These are phyloP conservation scores for Haemoproteus tartakovskyi DNA, from an alignment of 169 alveolate genomes.

Conservation along the genomic window DNA sequence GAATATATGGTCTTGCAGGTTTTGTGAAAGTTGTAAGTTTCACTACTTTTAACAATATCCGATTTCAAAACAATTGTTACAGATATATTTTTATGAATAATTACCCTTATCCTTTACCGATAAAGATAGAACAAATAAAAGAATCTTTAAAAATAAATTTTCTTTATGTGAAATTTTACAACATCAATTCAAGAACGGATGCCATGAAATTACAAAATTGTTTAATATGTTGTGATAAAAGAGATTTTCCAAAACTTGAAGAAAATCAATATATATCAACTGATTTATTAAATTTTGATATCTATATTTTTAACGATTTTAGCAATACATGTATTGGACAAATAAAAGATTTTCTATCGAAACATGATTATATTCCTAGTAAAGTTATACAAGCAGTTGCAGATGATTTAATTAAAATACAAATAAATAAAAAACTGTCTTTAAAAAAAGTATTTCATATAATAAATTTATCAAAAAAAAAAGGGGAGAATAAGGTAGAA, in stretches of 20 bases:
- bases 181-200: slow-evolving; percentile 40
- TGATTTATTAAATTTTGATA: slow-evolving; percentile 41
- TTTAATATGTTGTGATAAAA: slow-evolving; percentile 62
- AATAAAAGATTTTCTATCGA: slow-evolving; percentile 33
- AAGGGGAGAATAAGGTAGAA: too few species aligned
- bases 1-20: slow-evolving; percentile 37
- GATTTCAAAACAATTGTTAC: slow-evolving; percentile 26
- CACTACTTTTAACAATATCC: slow-evolving; percentile 51
- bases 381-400: slow-evolving; percentile 28
- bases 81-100: slow-evolving; percentile 53
- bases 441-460: slow-evolving; percentile 19
- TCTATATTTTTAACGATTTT: slow-evolving; percentile 38
- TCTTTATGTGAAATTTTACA: slow-evolving; percentile 40
- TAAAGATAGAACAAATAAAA: slow-evolving; percentile 34
- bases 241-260: slow-evolving; percentile 9
- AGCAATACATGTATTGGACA: slow-evolving; percentile 39
- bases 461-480: slow-evolving; percentile 5
- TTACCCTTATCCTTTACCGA: slow-evolving; percentile 44
- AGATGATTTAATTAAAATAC: slow-evolving; percentile 56
- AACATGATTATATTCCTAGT: slow-evolving; percentile 35
- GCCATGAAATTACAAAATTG: slow-evolving; percentile 52
- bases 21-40: slow-evolving; percentile 40
- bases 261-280: slow-evolving; percentile 61
- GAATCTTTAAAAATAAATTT: slow-evolving; percentile 41
- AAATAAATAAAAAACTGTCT: slow-evolving; percentile 24